Base-by-base conservation (phyloP, 192 early-diverging fungal species). In the Pilobolus umbonatus region DNA sequence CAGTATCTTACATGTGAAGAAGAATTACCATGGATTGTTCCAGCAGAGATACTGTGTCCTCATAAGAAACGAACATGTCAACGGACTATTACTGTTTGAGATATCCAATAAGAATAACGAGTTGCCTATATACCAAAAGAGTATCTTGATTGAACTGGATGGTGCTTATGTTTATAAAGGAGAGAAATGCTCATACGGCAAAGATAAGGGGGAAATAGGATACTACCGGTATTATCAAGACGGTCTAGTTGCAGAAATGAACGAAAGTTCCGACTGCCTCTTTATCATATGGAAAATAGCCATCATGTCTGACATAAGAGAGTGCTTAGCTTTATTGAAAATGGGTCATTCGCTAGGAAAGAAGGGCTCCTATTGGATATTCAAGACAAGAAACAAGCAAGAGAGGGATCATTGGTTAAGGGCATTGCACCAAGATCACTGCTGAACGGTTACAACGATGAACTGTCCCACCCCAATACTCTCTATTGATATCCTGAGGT, bases 381-480 rank as follows among this genome's bases (percentile, higher is more conserved):
- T 57, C 24, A 42, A 57, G 21, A 42, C 55, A 30, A 57, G 39
- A 57, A 45, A 42, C 24, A 31, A 34, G 22, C 28, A 45, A 22
- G 55, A 57, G 9, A 57, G 35, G 24, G 55, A 57, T 4, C 40
- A 32, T 43, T 57, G 55, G 55, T 26, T 46, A 5, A 45, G 55
- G 55, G 55, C 55, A 29, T 45, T 57, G 30, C 40, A 45, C 14
- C 39, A 57, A 6, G 55, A 42, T n/a, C n/a, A n/a, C n/a, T n/a
- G n/a, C n/a, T n/a, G n/a, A n/a, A n/a, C n/a, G n/a, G n/a, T n/a
- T n/a, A n/a, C n/a, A n/a, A n/a, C n/a, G n/a, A n/a, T n/a, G n/a
- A n/a, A n/a, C n/a, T n/a, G n/a, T n/a, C n/a, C n/a, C n/a, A n/a
- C n/a, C n/a, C n/a, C n/a, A n/a, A n/a, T n/a, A n/a, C n/a, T n/a